Conservation (phyloP, 1,284 basidiomycete genomes). For the Pisolithus thermaeus region DNA sequence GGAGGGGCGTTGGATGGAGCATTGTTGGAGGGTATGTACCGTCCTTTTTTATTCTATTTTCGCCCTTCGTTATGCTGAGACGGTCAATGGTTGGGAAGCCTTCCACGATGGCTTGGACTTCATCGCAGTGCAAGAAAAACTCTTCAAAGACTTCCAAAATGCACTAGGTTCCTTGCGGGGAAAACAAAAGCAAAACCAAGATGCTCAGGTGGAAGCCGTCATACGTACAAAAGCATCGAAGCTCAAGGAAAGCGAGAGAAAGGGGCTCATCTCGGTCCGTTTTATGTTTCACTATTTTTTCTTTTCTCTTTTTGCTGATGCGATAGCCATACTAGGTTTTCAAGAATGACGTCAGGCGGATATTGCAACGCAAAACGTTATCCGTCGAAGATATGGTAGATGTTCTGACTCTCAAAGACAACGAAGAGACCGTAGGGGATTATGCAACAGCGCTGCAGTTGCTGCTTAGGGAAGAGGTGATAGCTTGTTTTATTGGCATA, state of each 20-base stretch:
- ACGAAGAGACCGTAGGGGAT: constrained; percentile 47
- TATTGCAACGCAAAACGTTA: constrained; percentile 65
- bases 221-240: constrained; percentile 47
- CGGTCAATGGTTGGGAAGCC: constrained; percentile 31
- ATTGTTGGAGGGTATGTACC: constrained; percentile 46
- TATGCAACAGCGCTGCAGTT: constrained; percentile 63
- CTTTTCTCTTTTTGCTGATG: neutral
- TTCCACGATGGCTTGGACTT: constrained; percentile 75
- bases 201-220: constrained; percentile 61
- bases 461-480: constrained; percentile 50
- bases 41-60: neutral
- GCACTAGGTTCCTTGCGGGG: constrained; percentile 43
- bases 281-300: neutral
- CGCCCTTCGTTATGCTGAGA: constrained; percentile 2
- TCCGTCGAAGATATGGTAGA: constrained; percentile 67
- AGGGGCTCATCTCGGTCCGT: constrained; percentile 41
- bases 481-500: constrained; percentile 10
- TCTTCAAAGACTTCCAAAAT: constrained; percentile 54
- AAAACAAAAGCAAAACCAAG: constrained; percentile 60
- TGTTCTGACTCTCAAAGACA: constrained; percentile 68
- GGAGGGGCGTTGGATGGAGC: constrained; percentile 37
- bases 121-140: constrained; percentile 63
- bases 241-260: constrained; percentile 37
- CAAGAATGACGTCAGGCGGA: constrained; percentile 55
- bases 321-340: constrained; percentile 43